phyloP scores from a whole-genome alignment of 345 rosid genomes.

The Eucalyptus melliodora region DNA sequence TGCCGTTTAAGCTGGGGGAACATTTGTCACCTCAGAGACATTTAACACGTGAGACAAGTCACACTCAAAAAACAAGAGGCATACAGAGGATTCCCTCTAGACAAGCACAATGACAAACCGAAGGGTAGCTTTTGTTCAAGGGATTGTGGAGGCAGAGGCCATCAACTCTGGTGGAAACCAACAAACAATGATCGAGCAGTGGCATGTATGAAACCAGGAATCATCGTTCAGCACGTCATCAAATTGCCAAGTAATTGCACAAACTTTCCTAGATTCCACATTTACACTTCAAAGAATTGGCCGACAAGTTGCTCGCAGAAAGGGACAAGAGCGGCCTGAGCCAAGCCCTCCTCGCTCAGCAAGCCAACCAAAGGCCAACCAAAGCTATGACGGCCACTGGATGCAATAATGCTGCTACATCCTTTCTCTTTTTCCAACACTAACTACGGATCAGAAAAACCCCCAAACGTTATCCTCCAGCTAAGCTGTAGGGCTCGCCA shows the following conservation, averaged over 20 bases:
- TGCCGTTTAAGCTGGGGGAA: neutral
- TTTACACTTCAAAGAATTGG: neutral
- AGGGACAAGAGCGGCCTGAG: neutral
- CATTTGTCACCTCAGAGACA: neutral
- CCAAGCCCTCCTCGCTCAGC: neutral
- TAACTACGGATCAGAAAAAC: neutral
- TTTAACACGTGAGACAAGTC: neutral
- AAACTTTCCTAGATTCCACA: neutral
- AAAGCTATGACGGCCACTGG: neutral
- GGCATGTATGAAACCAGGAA: neutral
- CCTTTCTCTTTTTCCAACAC: neutral
- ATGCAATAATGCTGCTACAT: neutral
- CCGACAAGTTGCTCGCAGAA: neutral
- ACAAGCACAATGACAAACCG: neutral
- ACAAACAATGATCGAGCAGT: neutral
- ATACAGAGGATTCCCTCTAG: neutral
- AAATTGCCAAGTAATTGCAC: neutral
- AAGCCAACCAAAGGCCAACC: neutral
- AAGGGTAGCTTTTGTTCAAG: neutral
- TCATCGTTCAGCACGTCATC: neutral
- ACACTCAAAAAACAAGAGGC: neutral
- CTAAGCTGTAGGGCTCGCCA: neutral
- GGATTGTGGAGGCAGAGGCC: neutral
- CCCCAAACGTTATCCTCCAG: neutral
- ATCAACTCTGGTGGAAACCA: neutral